Base-by-base conservation (phyloP, 768 basidiomycete genomes). In the Rhizopogon salebrosus region DNA sequence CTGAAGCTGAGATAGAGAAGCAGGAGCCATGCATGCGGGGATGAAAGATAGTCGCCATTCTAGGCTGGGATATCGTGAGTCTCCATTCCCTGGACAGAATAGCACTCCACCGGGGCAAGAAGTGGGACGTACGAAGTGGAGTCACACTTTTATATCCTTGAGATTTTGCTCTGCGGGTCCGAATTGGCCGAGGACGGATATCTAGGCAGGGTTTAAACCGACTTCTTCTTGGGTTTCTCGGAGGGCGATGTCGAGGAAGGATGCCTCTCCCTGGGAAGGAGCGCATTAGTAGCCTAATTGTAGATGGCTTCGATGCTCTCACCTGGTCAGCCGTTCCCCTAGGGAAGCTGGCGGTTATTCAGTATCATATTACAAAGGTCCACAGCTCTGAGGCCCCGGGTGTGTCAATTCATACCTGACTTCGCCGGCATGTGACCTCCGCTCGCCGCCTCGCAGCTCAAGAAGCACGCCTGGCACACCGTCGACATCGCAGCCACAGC, bases 201-300 rank as follows among this genome's bases (percentile, higher is more conserved):
- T 71, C 57, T 80, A 77, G 31, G 68, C 62, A 13, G 83, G 75
- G 29, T 66, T 62, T 41, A 91, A 74, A 6, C 85, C 86, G 41
- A 89, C 65, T 64, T 92, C 89, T 63, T 92, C 89, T 20, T 77
- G 70, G 0, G 87, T 85, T 70, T 92, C 89, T 46, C 89, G 73
- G 36, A 91, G 64, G 9, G 87, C 89, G 5, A 82, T 73, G 40
- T 74, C 72, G 20, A 80, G 59, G 37, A 82, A 74, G 0, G 82
- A 80, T 26, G 64, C 49, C 54, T 85, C 82, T 55, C 69, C 75
- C 84, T 80, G 61, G 46, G 20, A 20, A n/a, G 20, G 22, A 35
- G 35, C 13, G 14, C 13, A 35, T 13, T 29, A 29, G 9, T 29
- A 16, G n/a, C n/a, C n/a, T n/a, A 6, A 14, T 35, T 14, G 4